Evolutionary conservation across 108 stramenopile species (phyloP), one percentile per base, ranked within the genome.

Genomic region (Pinguiococcus pyrenoidosus): DNA sequence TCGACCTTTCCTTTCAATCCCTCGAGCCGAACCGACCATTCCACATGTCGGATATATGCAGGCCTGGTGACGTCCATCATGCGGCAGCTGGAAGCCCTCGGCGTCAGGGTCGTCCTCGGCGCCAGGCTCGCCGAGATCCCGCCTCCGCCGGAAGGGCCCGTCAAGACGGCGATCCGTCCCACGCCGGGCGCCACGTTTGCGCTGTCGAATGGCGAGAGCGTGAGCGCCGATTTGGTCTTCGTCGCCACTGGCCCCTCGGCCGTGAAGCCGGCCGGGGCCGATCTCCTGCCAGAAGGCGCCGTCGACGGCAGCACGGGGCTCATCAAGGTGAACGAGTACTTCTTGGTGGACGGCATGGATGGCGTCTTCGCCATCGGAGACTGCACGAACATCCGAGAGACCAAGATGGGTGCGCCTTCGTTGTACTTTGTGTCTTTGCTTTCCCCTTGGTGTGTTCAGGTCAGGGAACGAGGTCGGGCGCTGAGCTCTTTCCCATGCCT

Each of bases 41-140:
- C 10, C 5, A 21, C 2, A 25, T 44, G 0, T 23, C 40, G 10
- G 34, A 44, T 5, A 34, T 23, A 34, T 42, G 43, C 33, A 41
- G 54, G n/a, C n/a, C n/a, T n/a, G n/a, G n/a, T n/a, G 27, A 9
- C 23, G 14, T 27, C 26, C 33, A 41, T 54, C 24, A 14, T 0
- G 14, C 25, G n/a, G 24, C 43, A 54, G 25, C 38, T 58, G 18
- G 24, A 58, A 27, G 28, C 38, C 17, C 29, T 42, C 10, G 53
- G 53, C 7, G 52, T 54, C 4, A 58, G 51, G 14, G 57, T 58
- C 1, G 42, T 47, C 46, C 51, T 51, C 10, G 52, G 39, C 27
- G 25, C 12, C 28, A 50, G 57, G 32, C 54, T 21, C 30, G 33
- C 44, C 2, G 0, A 40, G 25, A 29, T 54, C 24, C n/a, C n/a